A percentile compares a stretch with the other conserved stretches of the same genome.
phyloP scores from a whole-genome alignment of 2,329 filamentous ascomycete genomes.

The Emmonsiellopsis sp. region DNA sequence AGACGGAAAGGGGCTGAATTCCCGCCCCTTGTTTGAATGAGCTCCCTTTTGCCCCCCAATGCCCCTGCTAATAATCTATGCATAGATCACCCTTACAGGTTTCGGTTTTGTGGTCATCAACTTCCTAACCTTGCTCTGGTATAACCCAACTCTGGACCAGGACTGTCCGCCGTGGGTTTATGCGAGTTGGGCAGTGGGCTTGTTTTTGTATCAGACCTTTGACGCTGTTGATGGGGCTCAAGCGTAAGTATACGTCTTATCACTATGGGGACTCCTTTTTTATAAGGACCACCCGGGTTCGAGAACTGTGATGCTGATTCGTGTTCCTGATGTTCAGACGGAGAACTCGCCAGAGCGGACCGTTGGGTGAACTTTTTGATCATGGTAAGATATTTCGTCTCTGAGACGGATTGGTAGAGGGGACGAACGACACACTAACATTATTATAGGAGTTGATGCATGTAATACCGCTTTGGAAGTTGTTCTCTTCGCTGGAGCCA shows the following conservation, averaged over 20 bases:
- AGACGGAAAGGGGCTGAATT: background rate
- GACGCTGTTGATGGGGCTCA: slow-evolving; percentile 93
- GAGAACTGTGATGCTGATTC: background rate
- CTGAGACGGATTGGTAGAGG: background rate
- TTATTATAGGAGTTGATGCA: slow-evolving; percentile 64
- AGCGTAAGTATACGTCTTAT: slow-evolving; percentile 51
- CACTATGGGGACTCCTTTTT: background rate
- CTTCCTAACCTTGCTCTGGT: slow-evolving; percentile 87
- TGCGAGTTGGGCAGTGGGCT: slow-evolving; percentile 74
- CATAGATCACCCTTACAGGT: slow-evolving; percentile 73
- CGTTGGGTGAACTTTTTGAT: slow-evolving; percentile 91
- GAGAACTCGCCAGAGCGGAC: slow-evolving; percentile 83
- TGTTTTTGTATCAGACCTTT: slow-evolving; percentile 97
- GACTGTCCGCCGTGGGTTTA: slow-evolving; percentile 96
- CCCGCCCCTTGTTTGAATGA: background rate
- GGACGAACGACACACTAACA: slow-evolving; percentile 6
- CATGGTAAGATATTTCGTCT: slow-evolving; percentile 52
- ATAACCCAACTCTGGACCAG: slow-evolving; percentile 85
- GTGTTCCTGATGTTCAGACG: slow-evolving; percentile 42
- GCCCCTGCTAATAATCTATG: background rate
- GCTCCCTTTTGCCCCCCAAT: background rate
- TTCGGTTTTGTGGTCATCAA: slow-evolving; percentile 86
- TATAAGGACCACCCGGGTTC: background rate
- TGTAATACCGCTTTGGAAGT: slow-evolving; percentile 93
- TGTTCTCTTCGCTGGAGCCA: slow-evolving; percentile 79